phyloP scores from a whole-genome alignment of 179 eudicot genomes.

The Gypsophila paniculata region DNA sequence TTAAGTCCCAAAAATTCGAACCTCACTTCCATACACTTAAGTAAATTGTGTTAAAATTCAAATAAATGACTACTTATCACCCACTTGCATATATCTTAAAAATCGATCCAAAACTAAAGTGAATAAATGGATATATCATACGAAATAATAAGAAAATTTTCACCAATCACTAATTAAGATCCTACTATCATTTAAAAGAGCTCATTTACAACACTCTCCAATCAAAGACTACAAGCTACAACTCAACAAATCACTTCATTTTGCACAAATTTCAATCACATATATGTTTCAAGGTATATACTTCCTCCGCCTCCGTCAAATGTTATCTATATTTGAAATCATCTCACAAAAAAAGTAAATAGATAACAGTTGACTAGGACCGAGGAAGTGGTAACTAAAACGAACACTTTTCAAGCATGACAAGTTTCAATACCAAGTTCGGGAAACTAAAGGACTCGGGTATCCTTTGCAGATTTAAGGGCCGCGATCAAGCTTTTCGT shows the following conservation, averaged over 20 bases:
- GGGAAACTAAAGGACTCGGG: slow-evolving; percentile 13
- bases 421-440: slow-evolving; percentile 10
- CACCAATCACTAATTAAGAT: background rate
- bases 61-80: too few species aligned
- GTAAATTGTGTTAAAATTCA: too few species aligned
- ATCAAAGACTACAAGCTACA: slow-evolving; percentile 22
- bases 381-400: background rate
- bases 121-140: too few species aligned
- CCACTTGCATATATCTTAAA: too few species aligned
- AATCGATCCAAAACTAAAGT: too few species aligned
- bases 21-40: too few species aligned
- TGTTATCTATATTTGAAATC: too few species aligned
- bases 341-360: too few species aligned
- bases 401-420: background rate
- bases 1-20: too few species aligned
- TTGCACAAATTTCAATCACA: background rate
- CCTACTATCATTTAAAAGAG: background rate
- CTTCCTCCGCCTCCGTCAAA: too few species aligned
- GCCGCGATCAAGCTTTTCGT: slow-evolving; percentile 87
- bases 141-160: background rate
- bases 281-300: background rate
- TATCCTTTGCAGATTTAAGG: slow-evolving; percentile 41
- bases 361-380: too few species aligned
- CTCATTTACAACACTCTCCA: slow-evolving; percentile 22
- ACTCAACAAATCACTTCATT: slow-evolving; percentile 3